Percentiles rank a stretch among this genome's conserved stretches.
Evolutionary conservation across 371 early-diverging fungal genomes (phyloP).

Genomic region (Lichtheimia hyalospora): DNA sequence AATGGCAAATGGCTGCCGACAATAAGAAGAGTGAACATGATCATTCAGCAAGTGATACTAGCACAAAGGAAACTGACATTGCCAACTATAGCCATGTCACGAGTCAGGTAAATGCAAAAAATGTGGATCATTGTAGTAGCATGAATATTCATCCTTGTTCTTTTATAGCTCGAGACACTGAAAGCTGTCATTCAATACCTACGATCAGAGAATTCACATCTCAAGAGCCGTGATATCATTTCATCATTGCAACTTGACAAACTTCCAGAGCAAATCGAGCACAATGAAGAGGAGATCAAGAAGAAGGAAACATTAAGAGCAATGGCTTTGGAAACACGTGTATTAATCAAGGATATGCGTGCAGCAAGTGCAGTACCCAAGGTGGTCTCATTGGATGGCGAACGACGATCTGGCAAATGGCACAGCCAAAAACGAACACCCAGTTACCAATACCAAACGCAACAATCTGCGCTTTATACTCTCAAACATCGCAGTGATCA

Average conservation of each 20-base stretch:
- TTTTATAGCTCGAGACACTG: constrained; percentile 61
- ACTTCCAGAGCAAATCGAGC: constrained; percentile 10
- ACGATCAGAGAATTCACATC: constrained; percentile 78
- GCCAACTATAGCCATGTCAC: neutral
- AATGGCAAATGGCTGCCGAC: constrained; percentile 28
- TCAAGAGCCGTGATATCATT: constrained; percentile 62
- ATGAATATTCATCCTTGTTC: neutral
- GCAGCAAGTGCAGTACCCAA: constrained; percentile 53
- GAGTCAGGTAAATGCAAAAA: too few species aligned
- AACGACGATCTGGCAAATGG: constrained; percentile 46
- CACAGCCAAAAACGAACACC: constrained; percentile 56
- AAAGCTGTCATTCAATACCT: constrained; percentile 74
- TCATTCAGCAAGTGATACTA: neutral
- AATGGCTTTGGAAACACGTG: constrained; percentile 37
- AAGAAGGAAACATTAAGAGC: constrained; percentile 11
- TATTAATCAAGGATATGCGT: constrained; percentile 49
- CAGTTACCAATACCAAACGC: constrained; percentile 72
- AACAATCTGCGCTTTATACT: constrained; percentile 68
- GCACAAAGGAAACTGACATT: neutral
- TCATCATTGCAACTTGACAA: constrained; percentile 36
- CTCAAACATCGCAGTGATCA: constrained; percentile 64
- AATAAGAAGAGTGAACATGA: neutral
- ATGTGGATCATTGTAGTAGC: too few species aligned
- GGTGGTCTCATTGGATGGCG: constrained; percentile 47
- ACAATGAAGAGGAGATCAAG: constrained; percentile 3